Conservation (phyloP, 192 early-diverging fungal genomes). For the Entomortierella parvispora region DNA sequence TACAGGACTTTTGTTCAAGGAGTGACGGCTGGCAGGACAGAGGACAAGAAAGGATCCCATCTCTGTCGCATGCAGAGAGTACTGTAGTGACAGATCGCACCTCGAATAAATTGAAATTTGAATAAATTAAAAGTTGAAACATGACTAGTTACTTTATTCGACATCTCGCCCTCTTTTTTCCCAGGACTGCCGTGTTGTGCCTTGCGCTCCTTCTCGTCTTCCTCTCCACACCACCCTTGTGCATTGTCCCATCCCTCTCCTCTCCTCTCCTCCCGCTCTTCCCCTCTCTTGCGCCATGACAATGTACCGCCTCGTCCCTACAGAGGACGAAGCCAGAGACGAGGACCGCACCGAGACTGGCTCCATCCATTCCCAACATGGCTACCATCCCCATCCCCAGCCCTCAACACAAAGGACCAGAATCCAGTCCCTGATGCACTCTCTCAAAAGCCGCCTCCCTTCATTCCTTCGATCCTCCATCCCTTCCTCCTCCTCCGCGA, state of each 20-base stretch:
- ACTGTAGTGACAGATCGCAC: no score
- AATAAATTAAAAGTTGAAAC: no score
- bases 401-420: not conserved
- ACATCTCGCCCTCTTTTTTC: no score
- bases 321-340: constrained; percentile 38
- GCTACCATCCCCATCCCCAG: not conserved
- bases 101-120: no score
- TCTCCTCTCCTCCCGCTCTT: not conserved
- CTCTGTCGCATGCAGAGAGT: no score
- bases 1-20: no score
- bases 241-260: not conserved
- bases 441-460: no score
- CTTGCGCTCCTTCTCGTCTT: not conserved
- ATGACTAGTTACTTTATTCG: no score
- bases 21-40: no score
- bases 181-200: no score
- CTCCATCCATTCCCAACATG: constrained; percentile 6
- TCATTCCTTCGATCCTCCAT: no score
- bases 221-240: not conserved
- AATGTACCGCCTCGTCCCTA: constrained; percentile 45
- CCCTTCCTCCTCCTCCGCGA: not conserved
- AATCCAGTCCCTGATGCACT: constrained; percentile 11
- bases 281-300: not conserved
- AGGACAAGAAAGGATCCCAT: no score
- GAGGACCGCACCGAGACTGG: constrained; percentile 42